Evolutionary conservation across 23 red algal species (phyloP).

Genomic region (Chondrus crispus): DNA sequence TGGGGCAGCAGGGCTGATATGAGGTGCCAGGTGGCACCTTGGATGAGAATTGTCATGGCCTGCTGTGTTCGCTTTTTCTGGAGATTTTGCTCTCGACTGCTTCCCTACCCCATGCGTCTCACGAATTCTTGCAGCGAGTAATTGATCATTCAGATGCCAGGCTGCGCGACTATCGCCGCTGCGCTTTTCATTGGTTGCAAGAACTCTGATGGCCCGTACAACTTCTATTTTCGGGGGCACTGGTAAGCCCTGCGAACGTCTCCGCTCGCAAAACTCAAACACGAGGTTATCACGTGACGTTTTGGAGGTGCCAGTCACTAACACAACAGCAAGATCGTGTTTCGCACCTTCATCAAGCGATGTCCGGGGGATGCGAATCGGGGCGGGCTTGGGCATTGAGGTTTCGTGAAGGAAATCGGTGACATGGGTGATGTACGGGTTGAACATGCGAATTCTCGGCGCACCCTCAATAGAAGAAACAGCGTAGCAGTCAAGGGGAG

Average conservation of each 20-base stretch:
- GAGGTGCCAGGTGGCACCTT: too few relatives aligned
- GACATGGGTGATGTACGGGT: constrained; percentile 29
- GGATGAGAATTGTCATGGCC: too few relatives aligned
- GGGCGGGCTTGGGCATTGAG: background rate
- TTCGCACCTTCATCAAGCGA: constrained; percentile 30
- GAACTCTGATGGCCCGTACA: constrained; percentile 29
- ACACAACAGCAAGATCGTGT: constrained; percentile 33
- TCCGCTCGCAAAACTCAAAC: constrained; percentile 33
- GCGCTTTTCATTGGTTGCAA: constrained; percentile 49
- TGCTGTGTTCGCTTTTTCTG: too few relatives aligned
- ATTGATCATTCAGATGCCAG: constrained; percentile 30
- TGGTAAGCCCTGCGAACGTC: constrained; percentile 1
- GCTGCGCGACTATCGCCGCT: constrained; percentile 32
- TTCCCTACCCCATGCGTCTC: too few relatives aligned
- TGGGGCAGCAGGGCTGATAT: too few relatives aligned
- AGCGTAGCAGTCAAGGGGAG: constrained; percentile 19
- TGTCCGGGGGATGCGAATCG: background rate
- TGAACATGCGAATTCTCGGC: constrained; percentile 42
- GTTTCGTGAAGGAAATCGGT: constrained; percentile 22
- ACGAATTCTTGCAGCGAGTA: background rate
- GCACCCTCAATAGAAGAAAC: constrained; percentile 10
- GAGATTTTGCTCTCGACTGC: too few relatives aligned
- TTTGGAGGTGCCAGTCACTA: background rate
- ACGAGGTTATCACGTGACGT: constrained; percentile 34
- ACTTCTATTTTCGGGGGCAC: constrained; percentile 52